Evolutionary conservation across 257 asterid species (phyloP).

Genomic region (Oldenlandia corymbosa): DNA sequence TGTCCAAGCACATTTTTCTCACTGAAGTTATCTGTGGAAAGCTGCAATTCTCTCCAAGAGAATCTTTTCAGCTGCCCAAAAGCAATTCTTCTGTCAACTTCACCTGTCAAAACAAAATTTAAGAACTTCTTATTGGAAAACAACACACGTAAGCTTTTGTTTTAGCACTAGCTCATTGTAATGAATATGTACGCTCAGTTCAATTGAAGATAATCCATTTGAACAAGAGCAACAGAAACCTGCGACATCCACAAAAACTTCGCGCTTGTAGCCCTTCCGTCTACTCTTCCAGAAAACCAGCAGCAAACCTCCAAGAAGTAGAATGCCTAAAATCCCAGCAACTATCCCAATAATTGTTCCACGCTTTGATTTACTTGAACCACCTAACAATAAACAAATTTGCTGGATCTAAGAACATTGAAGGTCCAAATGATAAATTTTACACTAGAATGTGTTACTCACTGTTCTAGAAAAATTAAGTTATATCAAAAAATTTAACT

Average conservation of each 20-base stretch:
- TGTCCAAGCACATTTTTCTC: conserved; percentile 89
- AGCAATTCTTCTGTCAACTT: conserved; percentile 81
- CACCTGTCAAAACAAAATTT: conserved; percentile 44
- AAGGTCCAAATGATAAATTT: not conserved
- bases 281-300: conserved; percentile 57
- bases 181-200: not conserved
- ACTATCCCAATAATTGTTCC: conserved; percentile 60
- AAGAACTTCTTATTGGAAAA: not conserved
- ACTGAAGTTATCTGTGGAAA: conserved; percentile 79
- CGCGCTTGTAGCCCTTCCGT: conserved; percentile 52
- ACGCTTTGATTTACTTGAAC: conserved; percentile 52
- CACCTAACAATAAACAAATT: conserved; percentile 38
- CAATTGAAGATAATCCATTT: not conserved
- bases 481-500: not conserved
- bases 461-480: not conserved
- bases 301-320: conserved; percentile 54
- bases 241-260: conserved; percentile 83
- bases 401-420: conserved; percentile 1
- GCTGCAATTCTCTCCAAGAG: conserved; percentile 85
- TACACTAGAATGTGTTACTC: not conserved
- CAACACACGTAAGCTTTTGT: not conserved
- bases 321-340: conserved; percentile 50
- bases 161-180: not conserved
- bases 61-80: conserved; percentile 94
- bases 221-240: conserved; percentile 38